These are phyloP conservation scores for Metarhizium robertsii DNA, from an alignment of 2,329 filamentous ascomycete genomes.

Conservation along the genomic window DNA sequence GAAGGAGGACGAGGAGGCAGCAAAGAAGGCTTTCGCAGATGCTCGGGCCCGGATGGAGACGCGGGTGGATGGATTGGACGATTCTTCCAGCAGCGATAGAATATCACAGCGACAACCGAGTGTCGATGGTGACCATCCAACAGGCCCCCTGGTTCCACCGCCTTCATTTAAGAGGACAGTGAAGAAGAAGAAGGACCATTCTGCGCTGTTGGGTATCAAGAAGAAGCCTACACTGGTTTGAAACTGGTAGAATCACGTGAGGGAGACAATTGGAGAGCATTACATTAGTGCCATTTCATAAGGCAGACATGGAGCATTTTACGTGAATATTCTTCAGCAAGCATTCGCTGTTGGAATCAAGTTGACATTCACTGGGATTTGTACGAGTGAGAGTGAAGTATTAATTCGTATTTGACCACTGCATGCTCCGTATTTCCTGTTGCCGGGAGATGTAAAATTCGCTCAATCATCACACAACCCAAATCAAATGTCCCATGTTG, in stretches of 20 bases:
- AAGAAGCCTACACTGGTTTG: constrained; percentile 60
- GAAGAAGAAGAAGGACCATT: constrained; percentile 81
- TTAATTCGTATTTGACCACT: background rate
- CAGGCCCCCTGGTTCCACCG: constrained; percentile 12
- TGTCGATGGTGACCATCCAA: constrained; percentile 16
- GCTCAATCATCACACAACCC: background rate
- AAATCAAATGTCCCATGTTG: background rate
- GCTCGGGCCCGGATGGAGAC: constrained; percentile 44
- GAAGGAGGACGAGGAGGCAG: constrained; percentile 74
- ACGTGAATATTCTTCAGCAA: background rate
- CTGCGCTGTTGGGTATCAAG: constrained; percentile 73
- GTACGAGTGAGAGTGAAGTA: too few species aligned
- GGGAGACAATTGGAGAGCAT: background rate
- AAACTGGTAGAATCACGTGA: background rate
- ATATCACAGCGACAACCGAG: background rate
- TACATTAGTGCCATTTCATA: background rate
- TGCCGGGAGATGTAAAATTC: background rate
- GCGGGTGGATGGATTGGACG: background rate
- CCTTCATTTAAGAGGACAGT: constrained; percentile 62
- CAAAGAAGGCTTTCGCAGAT: constrained; percentile 65
- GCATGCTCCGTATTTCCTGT: background rate
- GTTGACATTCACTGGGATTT: too few species aligned
- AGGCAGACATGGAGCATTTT: background rate
- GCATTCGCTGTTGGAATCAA: too few species aligned
- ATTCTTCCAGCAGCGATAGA: background rate